Percentiles rank a stretch among this genome's conserved stretches.
Conservation (phyloP, 2,329 filamentous ascomycete species). For the Trichoderma arundinaceum region DNA sequence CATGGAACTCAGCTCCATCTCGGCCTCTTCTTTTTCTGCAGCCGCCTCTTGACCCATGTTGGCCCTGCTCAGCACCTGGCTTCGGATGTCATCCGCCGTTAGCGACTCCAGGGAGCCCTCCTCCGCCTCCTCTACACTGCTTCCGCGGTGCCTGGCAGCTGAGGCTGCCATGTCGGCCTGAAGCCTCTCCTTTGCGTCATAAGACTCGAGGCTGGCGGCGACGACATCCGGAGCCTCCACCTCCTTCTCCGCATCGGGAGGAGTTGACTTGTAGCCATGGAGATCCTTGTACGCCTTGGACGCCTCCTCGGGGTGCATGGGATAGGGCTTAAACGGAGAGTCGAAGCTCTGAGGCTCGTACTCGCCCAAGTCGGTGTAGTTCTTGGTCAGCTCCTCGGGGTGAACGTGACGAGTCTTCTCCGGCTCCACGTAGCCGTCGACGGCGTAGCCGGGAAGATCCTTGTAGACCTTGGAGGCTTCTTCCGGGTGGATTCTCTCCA, state of each 20-base stretch:
- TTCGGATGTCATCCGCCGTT: slow-evolving; percentile 44
- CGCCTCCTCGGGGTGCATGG: slow-evolving; percentile 44
- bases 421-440: slow-evolving; percentile 42
- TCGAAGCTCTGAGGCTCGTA: slow-evolving; percentile 46
- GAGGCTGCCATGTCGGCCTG: slow-evolving; percentile 33
- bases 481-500: slow-evolving; percentile 41
- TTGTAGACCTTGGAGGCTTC: slow-evolving; percentile 46
- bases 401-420: slow-evolving; percentile 40
- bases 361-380: slow-evolving; percentile 50
- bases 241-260: slow-evolving; percentile 46
- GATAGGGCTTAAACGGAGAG: slow-evolving; percentile 38
- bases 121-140: slow-evolving; percentile 32
- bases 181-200: slow-evolving; percentile 43
- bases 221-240: slow-evolving; percentile 42
- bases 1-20: slow-evolving; percentile 47
- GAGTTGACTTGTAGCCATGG: slow-evolving; percentile 47
- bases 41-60: slow-evolving; percentile 33
- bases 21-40: slow-evolving; percentile 42
- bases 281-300: slow-evolving; percentile 51
- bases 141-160: slow-evolving; percentile 34
- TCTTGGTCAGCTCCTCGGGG: slow-evolving; percentile 48
- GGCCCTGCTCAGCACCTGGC: slow-evolving; percentile 41
- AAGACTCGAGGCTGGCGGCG: slow-evolving; percentile 46
- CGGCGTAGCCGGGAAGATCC: slow-evolving; percentile 44
- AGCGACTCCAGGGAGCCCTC: slow-evolving; percentile 36